phyloP scores from a whole-genome alignment of 2,329 filamentous ascomycete genomes.

The Grosmannia huntii region DNA sequence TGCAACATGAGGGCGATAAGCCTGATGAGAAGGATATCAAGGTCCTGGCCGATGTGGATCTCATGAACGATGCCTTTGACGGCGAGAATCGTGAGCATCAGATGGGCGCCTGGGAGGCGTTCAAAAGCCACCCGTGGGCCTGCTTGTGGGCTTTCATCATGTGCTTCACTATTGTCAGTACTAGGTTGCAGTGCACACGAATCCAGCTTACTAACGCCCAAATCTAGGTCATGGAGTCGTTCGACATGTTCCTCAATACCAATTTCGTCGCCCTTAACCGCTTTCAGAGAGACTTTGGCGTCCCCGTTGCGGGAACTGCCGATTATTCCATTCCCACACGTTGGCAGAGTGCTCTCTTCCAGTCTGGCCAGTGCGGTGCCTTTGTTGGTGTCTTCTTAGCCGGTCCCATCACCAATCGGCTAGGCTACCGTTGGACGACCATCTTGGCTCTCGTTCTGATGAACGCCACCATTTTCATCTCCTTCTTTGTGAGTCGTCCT shows the following conservation, averaged over 20 bases:
- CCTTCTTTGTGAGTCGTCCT: constrained; percentile 29
- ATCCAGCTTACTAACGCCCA: background rate
- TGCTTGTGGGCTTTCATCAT: constrained; percentile 25
- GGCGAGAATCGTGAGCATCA: constrained; percentile 33
- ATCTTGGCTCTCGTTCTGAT: constrained; percentile 39
- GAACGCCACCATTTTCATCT: constrained; percentile 44
- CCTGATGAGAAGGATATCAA: constrained; percentile 39
- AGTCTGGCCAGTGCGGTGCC: constrained; percentile 43
- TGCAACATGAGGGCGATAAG: constrained; percentile 3
- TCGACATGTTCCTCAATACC: constrained; percentile 47
- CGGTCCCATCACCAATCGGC: constrained; percentile 42
- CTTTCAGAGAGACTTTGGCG: constrained; percentile 36
- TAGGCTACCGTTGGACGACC: constrained; percentile 48
- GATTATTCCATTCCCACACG: constrained; percentile 30
- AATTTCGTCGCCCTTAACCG: constrained; percentile 40
- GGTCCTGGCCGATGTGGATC: constrained; percentile 32
- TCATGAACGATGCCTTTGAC: constrained; percentile 34
- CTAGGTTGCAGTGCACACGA: too few relatives aligned
- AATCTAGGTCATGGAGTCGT: constrained; percentile 49
- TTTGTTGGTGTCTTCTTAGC: constrained; percentile 46
- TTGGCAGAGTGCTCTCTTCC: constrained; percentile 47
- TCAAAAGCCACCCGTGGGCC: constrained; percentile 22
- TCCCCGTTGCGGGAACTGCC: constrained; percentile 16
- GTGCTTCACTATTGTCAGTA: constrained; percentile 27
- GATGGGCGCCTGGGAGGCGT: constrained; percentile 14